Base-by-base conservation (phyloP, 768 basidiomycete genomes). In the Neoboletus magnificus region DNA sequence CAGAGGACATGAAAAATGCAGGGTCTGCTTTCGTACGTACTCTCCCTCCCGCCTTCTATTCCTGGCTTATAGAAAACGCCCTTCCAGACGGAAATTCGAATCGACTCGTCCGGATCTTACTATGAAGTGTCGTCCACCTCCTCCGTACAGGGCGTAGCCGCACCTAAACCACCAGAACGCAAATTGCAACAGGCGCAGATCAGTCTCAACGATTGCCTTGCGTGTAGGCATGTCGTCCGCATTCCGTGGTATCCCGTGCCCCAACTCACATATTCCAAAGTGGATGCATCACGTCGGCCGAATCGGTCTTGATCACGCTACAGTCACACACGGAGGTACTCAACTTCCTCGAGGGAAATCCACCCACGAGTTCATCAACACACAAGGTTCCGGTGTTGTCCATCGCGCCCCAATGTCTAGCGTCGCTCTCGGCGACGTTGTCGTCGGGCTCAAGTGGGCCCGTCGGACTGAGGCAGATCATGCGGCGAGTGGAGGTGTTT, bases 231-330 rank as follows among this genome's bases (percentile, higher is more conserved):
- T 50, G 87, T 76, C 40, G 20, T 51, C 50, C 30, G 15, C 4
- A 11, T 25, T 36, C 5, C 29, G 23, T 32, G 12, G 11, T 23
- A 16, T 54, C 15, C 42, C 35, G 43, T 53, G 47, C n/a, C 20
- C 27, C 20, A 18, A 27, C 49, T 54, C 29, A 71, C 59, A 45
- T 52, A 36, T 32, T 13, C 46, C 61, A 35, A 61, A 97, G 96
- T 56, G 97, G 97, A 3, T 99, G 97, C 67, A 98, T 99, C 64
- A 99, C 97, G 4, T 98, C 96, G 37, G 96, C 96, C 23, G 96
- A 99, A 77, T 96, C 93, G 20, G 86, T 98, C 44, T 82, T 99
- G 56, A 97, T 99, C 66, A 94, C 94, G 13, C 79, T 97, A 36
- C 96, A 99, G 71, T 96, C 93, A 8, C 95, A 98, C 65, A 82